Evolutionary conservation across 2,329 filamentous ascomycete genomes (phyloP).

Genomic region (Acephala macrosclerotiorum): DNA sequence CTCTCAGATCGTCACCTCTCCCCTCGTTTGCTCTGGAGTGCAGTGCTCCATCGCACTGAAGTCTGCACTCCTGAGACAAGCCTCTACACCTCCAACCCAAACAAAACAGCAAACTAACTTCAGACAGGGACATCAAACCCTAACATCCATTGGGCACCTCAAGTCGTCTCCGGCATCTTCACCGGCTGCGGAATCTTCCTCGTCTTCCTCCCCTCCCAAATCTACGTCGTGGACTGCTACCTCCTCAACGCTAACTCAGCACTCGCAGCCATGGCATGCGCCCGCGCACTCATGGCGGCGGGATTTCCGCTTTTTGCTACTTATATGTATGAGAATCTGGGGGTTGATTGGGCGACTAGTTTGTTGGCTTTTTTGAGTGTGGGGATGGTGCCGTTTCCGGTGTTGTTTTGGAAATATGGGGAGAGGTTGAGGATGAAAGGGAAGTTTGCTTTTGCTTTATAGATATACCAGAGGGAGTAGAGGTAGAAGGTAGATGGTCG

Average conservation of each 20-base stretch:
- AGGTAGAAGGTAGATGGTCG: not conserved
- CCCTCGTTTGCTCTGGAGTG: too few relatives aligned
- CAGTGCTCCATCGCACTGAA: too few relatives aligned
- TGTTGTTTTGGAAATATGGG: slow-evolving; percentile 45
- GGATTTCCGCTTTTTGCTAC: slow-evolving; percentile 46
- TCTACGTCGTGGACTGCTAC: slow-evolving; percentile 55
- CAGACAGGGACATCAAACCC: slow-evolving; percentile 51
- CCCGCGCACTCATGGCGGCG: slow-evolving; percentile 26
- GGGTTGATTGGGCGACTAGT: slow-evolving; percentile 50
- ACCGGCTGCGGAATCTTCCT: slow-evolving; percentile 52
- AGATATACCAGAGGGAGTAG: too few relatives aligned
- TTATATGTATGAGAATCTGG: slow-evolving; percentile 49
- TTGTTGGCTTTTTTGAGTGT: slow-evolving; percentile 47
- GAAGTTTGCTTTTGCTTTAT: slow-evolving; percentile 34
- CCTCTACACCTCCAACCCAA: too few relatives aligned
- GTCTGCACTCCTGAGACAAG: too few relatives aligned
- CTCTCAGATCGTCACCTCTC: too few relatives aligned
- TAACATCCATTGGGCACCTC: slow-evolving; percentile 48
- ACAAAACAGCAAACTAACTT: too few relatives aligned
- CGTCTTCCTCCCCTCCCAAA: slow-evolving; percentile 52
- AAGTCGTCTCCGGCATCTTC: slow-evolving; percentile 49
- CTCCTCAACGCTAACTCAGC: slow-evolving; percentile 36
- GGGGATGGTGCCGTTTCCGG: slow-evolving; percentile 47
- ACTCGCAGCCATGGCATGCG: slow-evolving; percentile 25
- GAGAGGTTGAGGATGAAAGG: slow-evolving; percentile 43